Evolutionary conservation across 2,329 filamentous ascomycete genomes (phyloP), one percentile per base, ranked within the genome.

Genomic region (Neocucurbitaria cava): DNA sequence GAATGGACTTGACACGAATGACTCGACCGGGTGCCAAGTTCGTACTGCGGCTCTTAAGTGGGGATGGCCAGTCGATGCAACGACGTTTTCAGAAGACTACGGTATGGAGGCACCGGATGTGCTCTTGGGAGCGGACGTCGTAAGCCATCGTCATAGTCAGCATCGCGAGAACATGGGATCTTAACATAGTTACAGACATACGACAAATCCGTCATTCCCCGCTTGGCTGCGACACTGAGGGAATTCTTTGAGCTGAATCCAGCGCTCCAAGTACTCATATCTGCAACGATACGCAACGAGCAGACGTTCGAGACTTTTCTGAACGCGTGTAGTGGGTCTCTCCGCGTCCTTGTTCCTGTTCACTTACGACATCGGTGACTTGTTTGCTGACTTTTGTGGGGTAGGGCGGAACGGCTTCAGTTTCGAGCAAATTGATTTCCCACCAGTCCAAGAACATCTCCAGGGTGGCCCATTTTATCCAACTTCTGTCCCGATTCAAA

Each of bases 111-210:
- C 70, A 51, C 78, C 72, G 46, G 88, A 93, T 70, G 75, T 91
- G 4, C 82, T 93, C 2, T 75, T 94, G 24, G 91, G 89, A 3
- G 89, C 90, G 30, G 90, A 94, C 71, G 84, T 94, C 57, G 81
- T 83, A 72, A 77, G 79, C 67, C 54, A 48, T 49, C 39, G 43
- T 52, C 52, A 53, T 54, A 39, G 35, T 38, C 45, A 46, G 40
- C 35, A 36, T 46, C 30, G 26, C 46, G 49, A 52, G 51, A 38
- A 58, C 39, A 50, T 48, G 56, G 53, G 47, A 51, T 53, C 58
- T 62, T 54, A 55, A 59, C 57, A 53, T 49, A 31, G 51, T 52
- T 51, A 44, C 64, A 88, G 74, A 93, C 89, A 0, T 94, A 93
- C 73, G 89, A 94, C 69, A 80, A 80, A 56, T 78, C 79, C 31